A percentile compares a stretch with the other conserved stretches of the same genome.
Evolutionary conservation across 2,329 filamentous ascomycete genomes (phyloP).

Genomic region (Blastomyces gilchristii): DNA sequence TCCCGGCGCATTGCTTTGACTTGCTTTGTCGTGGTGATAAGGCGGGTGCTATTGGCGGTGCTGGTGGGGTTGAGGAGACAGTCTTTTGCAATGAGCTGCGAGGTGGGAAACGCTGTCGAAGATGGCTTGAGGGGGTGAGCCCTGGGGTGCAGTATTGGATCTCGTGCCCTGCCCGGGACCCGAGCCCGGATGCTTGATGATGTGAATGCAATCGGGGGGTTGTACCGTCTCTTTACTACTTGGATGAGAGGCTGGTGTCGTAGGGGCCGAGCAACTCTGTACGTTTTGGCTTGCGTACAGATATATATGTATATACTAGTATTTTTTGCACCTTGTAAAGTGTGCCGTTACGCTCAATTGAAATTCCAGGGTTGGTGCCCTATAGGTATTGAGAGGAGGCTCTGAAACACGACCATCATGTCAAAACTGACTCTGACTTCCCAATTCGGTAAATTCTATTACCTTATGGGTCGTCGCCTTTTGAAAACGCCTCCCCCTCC

Average conservation of each 20-base stretch:
- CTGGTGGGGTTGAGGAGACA: neutral
- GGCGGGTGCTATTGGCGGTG: neutral
- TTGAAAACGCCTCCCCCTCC: no score
- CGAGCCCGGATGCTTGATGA: neutral
- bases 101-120: slow-evolving; percentile 2
- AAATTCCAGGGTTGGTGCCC: no score
- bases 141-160: slow-evolving; percentile 2
- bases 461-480: no score
- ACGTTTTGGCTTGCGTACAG: neutral
- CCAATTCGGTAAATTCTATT: no score
- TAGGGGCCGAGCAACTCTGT: neutral
- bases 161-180: neutral
- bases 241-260: neutral
- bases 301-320: neutral
- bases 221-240: neutral
- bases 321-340: neutral
- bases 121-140: neutral
- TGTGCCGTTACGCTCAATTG: neutral
- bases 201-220: neutral
- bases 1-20: neutral
- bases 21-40: neutral
- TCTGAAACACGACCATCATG: no score
- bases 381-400: no score
- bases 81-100: neutral
- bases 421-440: no score